A percentile compares a stretch with the other conserved stretches of the same genome.
Conservation (phyloP, 108 stramenopile species). For the Mediolabrus comicus region DNA sequence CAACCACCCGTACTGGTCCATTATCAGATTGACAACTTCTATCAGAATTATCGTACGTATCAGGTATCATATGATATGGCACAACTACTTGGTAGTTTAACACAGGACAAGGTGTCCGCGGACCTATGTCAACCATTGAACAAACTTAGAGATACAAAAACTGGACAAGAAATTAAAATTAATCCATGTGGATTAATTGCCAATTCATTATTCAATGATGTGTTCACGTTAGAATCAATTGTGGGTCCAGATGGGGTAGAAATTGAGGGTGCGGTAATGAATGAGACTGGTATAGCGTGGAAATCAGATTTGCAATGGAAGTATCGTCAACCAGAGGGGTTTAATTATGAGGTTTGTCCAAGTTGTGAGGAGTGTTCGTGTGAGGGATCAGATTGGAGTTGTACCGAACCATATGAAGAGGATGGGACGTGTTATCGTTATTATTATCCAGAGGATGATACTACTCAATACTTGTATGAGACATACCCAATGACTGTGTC, state of each 20-base stretch:
- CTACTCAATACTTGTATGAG: constrained; percentile 84
- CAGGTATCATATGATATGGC: constrained; percentile 10
- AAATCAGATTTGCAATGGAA: constrained; percentile 86
- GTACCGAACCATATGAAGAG: constrained; percentile 53
- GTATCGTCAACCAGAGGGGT: constrained; percentile 84
- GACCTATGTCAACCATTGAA: constrained; percentile 62
- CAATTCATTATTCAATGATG: constrained; percentile 97
- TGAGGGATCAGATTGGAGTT: constrained; percentile 57
- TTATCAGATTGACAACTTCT: constrained; percentile 96
- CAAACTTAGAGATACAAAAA: constrained; percentile 37
- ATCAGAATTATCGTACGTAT: constrained; percentile 94
- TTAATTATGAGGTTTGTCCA: constrained; percentile 51
- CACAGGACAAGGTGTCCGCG: constrained; percentile 18
- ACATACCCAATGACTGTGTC: constrained; percentile 77
- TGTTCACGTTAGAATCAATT: constrained; percentile 51
- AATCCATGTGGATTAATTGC: constrained; percentile 99
- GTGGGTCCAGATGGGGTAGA: constrained; percentile 37
- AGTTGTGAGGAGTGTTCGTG: constrained; percentile 66
- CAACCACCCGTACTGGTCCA: constrained; percentile 90
- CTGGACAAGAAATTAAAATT: constrained; percentile 40
- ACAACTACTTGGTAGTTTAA: constrained; percentile 23
- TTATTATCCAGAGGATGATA: constrained; percentile 86
- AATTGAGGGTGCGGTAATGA: constrained; percentile 54
- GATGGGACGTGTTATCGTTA: constrained; percentile 76
- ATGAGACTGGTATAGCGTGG: constrained; percentile 96